Percentiles rank a stretch among this genome's conserved stretches.
Evolutionary conservation across 306 rosid species (phyloP).

Genomic region (Abrus pulchellus): DNA sequence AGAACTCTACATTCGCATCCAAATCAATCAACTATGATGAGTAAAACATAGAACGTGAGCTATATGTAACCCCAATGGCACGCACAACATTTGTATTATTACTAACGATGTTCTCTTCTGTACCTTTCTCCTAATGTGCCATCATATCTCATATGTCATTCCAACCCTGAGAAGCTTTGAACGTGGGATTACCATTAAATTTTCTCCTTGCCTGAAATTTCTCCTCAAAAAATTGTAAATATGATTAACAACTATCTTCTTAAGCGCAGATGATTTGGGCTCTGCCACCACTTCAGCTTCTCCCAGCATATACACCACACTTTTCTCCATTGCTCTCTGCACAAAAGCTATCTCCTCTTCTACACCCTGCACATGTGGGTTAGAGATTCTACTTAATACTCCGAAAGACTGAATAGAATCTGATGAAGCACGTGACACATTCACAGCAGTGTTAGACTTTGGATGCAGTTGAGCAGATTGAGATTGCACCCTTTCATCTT

Average conservation of each 20-base stretch:
- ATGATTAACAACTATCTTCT: background rate
- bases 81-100: too few species aligned
- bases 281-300: background rate
- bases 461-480: too few species aligned
- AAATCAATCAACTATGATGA: too few species aligned
- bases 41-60: too few species aligned
- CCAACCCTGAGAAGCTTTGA: background rate
- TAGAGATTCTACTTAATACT: too few species aligned
- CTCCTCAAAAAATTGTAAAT: background rate
- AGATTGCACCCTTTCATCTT: too few species aligned
- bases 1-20: too few species aligned
- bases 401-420: background rate
- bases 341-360: background rate
- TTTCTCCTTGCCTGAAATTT: background rate
- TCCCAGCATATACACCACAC: background rate
- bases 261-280: background rate
- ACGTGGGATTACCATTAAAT: background rate
- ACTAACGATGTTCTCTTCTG: too few species aligned
- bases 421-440: background rate
- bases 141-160: constrained; percentile 3
- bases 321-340: background rate
- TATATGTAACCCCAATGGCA: too few species aligned
- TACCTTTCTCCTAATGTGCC: too few species aligned
- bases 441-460: too few species aligned
- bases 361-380: too few species aligned